Evolutionary conservation across 1,284 basidiomycete genomes (phyloP).

Genomic region (Cutaneotrichosporon daszewskae): DNA sequence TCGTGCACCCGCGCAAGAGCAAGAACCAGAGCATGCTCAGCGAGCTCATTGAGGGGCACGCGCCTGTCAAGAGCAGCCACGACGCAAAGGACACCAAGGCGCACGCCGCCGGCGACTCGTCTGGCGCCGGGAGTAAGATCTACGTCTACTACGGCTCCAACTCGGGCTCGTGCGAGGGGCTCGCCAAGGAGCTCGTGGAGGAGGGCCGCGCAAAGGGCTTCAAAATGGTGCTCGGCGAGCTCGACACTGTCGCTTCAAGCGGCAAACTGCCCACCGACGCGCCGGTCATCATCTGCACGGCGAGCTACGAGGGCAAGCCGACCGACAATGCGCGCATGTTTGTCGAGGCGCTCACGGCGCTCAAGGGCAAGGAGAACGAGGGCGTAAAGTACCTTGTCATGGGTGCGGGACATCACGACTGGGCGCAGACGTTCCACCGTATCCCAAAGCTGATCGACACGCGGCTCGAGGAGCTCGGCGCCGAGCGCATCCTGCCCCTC

Average conservation of each 20-base stretch:
- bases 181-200: constrained; percentile 52
- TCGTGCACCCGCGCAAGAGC: constrained; percentile 43
- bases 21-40: constrained; percentile 14
- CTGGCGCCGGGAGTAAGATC: constrained; percentile 4
- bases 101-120: no score
- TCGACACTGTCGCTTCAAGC: constrained; percentile 47
- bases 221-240: constrained; percentile 47
- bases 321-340: constrained; percentile 21
- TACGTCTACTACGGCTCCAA: constrained; percentile 41
- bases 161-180: constrained; percentile 54
- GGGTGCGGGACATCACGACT: constrained; percentile 56
- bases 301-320: constrained; percentile 53
- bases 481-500: constrained; percentile 39
- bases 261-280: constrained; percentile 51
- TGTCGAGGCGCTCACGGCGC: constrained; percentile 9
- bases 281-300: constrained; percentile 53
- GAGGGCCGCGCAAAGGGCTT: constrained; percentile 51
- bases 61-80: no score
- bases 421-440: constrained; percentile 55
- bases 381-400: constrained; percentile 53
- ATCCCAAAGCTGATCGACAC: constrained; percentile 52
- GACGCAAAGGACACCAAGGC: no score
- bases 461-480: constrained; percentile 48
- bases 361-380: constrained; percentile 37
- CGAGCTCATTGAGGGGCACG: constrained; percentile 13